Conservation (phyloP, 768 basidiomycete species). For the Antrodiella citrinella region DNA sequence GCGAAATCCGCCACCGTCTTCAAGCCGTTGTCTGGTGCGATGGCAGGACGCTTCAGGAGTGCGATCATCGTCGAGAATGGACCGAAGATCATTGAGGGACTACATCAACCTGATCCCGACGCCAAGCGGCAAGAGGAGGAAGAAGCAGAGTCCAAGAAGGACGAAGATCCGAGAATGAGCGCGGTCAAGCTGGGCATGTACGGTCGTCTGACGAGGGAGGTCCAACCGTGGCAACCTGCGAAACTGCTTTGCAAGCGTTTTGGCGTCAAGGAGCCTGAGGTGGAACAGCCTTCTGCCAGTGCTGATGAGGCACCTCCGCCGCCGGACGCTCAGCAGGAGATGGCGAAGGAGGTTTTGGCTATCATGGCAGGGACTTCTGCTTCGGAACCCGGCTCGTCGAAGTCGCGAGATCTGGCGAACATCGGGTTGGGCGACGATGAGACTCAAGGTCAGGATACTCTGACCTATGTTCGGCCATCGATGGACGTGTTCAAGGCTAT, state of each 20-base stretch:
- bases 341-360: neutral
- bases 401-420: conserved; percentile 56
- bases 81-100: conserved; percentile 54
- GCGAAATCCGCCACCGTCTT: conserved; percentile 83
- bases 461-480: conserved; percentile 81
- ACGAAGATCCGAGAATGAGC: conserved; percentile 67
- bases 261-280: conserved; percentile 82
- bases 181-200: conserved; percentile 88
- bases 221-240: conserved; percentile 72
- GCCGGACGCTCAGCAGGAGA: neutral
- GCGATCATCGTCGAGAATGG: conserved; percentile 65
- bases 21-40: conserved; percentile 85
- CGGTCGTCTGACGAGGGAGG: conserved; percentile 77
- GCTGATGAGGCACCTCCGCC: neutral
- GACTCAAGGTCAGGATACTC: conserved; percentile 75
- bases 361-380: conserved; percentile 11
- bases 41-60: conserved; percentile 91
- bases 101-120: conserved; percentile 43
- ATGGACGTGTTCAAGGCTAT: conserved; percentile 98
- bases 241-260: conserved; percentile 88
- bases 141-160: conserved; percentile 37
- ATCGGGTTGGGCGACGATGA: conserved; percentile 92
- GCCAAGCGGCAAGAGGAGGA: conserved; percentile 32
- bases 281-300: conserved; percentile 33
- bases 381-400: conserved; percentile 8